Evolutionary conservation across 345 rosid genomes (phyloP).

Genomic region (Draba incana): DNA sequence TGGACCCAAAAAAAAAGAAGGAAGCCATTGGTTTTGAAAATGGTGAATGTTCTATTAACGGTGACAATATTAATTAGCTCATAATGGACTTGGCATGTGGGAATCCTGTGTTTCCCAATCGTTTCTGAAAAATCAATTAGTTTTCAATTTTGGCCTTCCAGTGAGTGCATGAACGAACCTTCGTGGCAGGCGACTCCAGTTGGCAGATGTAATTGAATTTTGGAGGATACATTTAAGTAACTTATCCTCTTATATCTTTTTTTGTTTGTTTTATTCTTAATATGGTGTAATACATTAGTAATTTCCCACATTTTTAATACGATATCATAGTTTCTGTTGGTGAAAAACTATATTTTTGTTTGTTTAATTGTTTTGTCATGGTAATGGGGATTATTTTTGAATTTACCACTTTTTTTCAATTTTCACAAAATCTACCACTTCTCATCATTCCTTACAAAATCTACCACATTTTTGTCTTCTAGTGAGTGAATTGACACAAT

Average conservation of each 20-base stretch:
- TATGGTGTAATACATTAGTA: not conserved
- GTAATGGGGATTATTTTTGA: too few species aligned
- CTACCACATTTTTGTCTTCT: too few species aligned
- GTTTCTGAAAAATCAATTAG: not conserved
- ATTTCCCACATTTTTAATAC: not conserved
- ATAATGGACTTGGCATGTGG: constrained; percentile 16
- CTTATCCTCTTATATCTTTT: not conserved
- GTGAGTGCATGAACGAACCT: constrained; percentile 38
- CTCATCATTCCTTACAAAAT: too few species aligned
- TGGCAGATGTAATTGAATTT: constrained; percentile 21
- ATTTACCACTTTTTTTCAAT: too few species aligned
- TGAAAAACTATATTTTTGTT: not conserved
- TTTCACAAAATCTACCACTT: too few species aligned
- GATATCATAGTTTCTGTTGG: constrained; percentile 9
- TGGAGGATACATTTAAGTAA: constrained; percentile 16
- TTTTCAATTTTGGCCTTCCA: constrained; percentile 24
- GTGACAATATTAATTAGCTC: constrained; percentile 20
- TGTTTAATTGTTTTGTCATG: not conserved
- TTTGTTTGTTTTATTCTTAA: not conserved
- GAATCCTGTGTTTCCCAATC: constrained; percentile 30
- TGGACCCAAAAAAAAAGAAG: not conserved
- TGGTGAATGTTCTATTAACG: constrained; percentile 22
- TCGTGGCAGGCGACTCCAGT: constrained; percentile 37
- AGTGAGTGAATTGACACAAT: too few species aligned
- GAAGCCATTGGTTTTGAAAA: constrained; percentile 21